These are phyloP conservation scores for Begonia loranthoides DNA, from an alignment of 306 rosid genomes.

Conservation along the genomic window DNA sequence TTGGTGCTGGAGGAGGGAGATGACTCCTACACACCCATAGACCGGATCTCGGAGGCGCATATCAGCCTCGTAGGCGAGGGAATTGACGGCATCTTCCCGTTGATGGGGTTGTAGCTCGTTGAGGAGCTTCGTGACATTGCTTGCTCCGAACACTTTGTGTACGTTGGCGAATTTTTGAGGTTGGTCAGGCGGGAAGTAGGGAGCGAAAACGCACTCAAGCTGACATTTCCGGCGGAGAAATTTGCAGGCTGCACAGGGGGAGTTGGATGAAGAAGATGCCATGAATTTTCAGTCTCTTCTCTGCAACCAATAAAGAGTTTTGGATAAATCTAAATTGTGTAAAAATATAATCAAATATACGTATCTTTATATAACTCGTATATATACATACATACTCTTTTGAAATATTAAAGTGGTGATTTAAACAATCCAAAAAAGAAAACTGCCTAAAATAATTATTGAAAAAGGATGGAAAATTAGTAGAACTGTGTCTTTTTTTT, in stretches of 20 bases:
- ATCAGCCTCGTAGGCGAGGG: constrained; percentile 93
- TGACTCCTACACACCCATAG: constrained; percentile 86
- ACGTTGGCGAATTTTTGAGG: constrained; percentile 92
- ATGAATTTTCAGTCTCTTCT: constrained; percentile 17
- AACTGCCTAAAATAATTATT: not conserved
- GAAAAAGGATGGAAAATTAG: no score
- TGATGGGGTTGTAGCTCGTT: constrained; percentile 90
- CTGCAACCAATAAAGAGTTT: not conserved
- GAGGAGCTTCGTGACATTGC: constrained; percentile 82
- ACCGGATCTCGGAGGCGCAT: constrained; percentile 97
- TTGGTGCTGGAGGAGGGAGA: constrained; percentile 88
- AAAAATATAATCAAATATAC: not conserved
- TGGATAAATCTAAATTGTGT: not conserved
- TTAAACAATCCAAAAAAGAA: not conserved
- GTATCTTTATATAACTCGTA: no score
- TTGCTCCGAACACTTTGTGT: constrained; percentile 86
- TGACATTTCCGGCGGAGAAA: constrained; percentile 89
- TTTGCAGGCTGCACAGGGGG: constrained; percentile 97
- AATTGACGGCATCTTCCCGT: constrained; percentile 88
- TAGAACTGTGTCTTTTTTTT: no score
- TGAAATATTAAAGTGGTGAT: no score
- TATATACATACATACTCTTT: no score
- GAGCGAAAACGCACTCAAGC: constrained; percentile 90
- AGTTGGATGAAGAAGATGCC: constrained; percentile 35
- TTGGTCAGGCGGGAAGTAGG: constrained; percentile 93